phyloP scores from a whole-genome alignment of 768 basidiomycete species.

The Mycena sanguinolenta region DNA sequence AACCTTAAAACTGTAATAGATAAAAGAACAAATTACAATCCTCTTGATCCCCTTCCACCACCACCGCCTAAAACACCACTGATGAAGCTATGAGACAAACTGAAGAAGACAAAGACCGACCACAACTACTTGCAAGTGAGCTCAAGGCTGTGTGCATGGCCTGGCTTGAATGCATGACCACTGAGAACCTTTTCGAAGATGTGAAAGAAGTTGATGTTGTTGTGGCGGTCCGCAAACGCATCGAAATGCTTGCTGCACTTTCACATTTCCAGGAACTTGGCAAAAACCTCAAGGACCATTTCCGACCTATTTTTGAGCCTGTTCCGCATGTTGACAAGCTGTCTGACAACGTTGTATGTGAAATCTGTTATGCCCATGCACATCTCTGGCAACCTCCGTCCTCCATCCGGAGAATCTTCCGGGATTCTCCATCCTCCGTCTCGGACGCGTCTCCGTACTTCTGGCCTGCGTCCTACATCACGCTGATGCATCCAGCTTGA shows the following conservation, averaged over 20 bases:
- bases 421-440: too few species aligned
- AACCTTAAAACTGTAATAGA: too few species aligned
- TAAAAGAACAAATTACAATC: too few species aligned
- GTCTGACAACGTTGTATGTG: slow-evolving; percentile 38
- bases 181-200: neutral
- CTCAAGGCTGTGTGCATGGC: neutral
- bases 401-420: too few species aligned
- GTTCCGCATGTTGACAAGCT: slow-evolving; percentile 45
- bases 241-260: neutral
- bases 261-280: neutral
- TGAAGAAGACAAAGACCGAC: neutral
- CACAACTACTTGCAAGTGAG: neutral
- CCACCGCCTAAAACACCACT: too few species aligned
- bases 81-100: too few species aligned
- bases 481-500: too few species aligned
- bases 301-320: neutral
- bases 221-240: neutral
- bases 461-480: too few species aligned
- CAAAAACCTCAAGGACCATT: neutral
- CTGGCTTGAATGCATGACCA: neutral
- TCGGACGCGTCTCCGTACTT: too few species aligned
- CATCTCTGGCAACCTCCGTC: too few species aligned
- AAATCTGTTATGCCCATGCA: too few species aligned
- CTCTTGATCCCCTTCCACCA: too few species aligned
- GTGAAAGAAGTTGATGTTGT: neutral